A percentile compares a stretch with the other conserved stretches of the same genome.
phyloP scores from a whole-genome alignment of 176 grass and related monocot species.

The Zoysia pacifica region DNA sequence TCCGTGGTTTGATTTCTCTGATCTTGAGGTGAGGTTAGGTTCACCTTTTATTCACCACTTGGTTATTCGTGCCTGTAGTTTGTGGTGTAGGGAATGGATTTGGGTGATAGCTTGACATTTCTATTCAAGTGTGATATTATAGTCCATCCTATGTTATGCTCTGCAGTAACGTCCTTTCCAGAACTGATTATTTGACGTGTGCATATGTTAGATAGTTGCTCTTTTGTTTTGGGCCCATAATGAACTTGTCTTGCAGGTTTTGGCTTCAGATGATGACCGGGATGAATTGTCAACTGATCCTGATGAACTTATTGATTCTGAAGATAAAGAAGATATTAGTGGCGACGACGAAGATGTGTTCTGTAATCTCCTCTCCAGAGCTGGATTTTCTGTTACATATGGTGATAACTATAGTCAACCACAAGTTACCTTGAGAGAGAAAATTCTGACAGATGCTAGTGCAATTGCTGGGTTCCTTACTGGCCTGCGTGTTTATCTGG shows the following conservation, averaged over 20 bases:
- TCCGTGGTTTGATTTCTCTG: constrained; percentile 99
- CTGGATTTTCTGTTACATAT: constrained; percentile 81
- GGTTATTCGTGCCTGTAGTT: not conserved
- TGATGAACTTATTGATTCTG: constrained; percentile 80
- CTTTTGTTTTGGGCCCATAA: constrained; percentile 33
- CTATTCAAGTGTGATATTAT: constrained; percentile 9
- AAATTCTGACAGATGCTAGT: constrained; percentile 77
- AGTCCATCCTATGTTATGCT: constrained; percentile 16
- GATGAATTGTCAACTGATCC: constrained; percentile 83
- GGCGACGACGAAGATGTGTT: constrained; percentile 83
- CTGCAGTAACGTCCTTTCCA: not conserved
- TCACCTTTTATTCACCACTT: constrained; percentile 1
- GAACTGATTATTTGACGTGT: constrained; percentile 26
- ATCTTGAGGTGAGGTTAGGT: constrained; percentile 86
- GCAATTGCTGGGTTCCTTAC: constrained; percentile 88
- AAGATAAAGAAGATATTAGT: constrained; percentile 70
- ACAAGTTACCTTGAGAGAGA: constrained; percentile 74
- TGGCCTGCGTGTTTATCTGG: constrained; percentile 79
- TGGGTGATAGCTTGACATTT: constrained; percentile 31
- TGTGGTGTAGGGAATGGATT: not conserved
- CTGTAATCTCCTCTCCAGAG: constrained; percentile 68
- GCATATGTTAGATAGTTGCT: constrained; percentile 22
- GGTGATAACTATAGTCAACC: constrained; percentile 68
- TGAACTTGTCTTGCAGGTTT: constrained; percentile 66
- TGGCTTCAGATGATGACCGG: constrained; percentile 89